phyloP scores from a whole-genome alignment of 352 stramenopile genomes.

The Phytophthora litchii region DNA sequence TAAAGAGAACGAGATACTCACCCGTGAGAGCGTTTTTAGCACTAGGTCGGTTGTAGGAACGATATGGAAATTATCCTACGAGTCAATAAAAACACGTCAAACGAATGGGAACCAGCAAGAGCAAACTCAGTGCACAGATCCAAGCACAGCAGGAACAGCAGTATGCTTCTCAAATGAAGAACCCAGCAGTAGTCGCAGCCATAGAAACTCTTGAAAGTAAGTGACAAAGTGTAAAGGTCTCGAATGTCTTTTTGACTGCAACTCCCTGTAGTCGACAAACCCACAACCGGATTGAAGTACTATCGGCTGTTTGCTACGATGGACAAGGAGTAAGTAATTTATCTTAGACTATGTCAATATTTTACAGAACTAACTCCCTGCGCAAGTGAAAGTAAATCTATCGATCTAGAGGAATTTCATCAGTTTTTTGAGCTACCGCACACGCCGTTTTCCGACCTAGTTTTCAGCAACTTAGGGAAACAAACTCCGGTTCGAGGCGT shows the following conservation, averaged over 20 bases:
- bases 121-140: conserved; percentile 39
- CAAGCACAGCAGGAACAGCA: conserved; percentile 34
- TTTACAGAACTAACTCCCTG: background rate
- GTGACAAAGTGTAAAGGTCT: background rate
- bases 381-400: conserved; percentile 55
- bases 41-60: background rate
- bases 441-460: conserved; percentile 53
- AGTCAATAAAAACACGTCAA: background rate
- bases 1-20: background rate
- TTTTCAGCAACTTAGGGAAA: conserved; percentile 61
- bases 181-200: conserved; percentile 34
- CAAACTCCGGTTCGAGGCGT: conserved; percentile 43
- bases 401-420: conserved; percentile 60
- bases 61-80: too few relatives aligned
- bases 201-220: conserved; percentile 47
- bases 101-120: conserved; percentile 49
- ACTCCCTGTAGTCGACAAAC: conserved; percentile 44
- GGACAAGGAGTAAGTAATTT: conserved; percentile 46
- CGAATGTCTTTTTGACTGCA: background rate
- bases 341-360: background rate
- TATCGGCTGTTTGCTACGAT: conserved; percentile 56
- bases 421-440: conserved; percentile 44
- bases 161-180: conserved; percentile 47
- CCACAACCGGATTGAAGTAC: conserved; percentile 42
- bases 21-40: background rate